Evolutionary conservation across 768 basidiomycete species (phyloP), one percentile per base, ranked within the genome.

Genomic region (Psilocybe sp.): DNA sequence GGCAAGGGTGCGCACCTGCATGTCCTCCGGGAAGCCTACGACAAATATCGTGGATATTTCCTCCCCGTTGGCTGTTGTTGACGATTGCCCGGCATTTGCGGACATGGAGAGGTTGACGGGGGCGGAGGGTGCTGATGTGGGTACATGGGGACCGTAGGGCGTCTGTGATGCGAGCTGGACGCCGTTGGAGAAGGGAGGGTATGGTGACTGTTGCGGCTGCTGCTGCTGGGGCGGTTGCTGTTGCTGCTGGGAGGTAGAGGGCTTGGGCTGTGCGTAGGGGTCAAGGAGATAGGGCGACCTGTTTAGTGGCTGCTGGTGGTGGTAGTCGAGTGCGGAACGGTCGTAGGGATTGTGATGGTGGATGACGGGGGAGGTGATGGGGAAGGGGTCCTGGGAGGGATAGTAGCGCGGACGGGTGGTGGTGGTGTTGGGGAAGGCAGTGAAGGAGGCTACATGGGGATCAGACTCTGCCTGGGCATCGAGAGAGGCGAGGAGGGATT

Each of bases 1-100:
- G 23, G 18, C 39, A 55, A 46, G 16, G 16, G 31, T 47, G 78
- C 87, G 56, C 60, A 92, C 94, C 81, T 89, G 87, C 91, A 98
- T 98, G 61, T 99, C 97, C 50, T 99, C 97, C 3, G 97, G 97
- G 66, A 99, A 99, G 0, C 97, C 97, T 20, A 98, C 96, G 3
- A 99, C 95, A 55, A 99, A 99, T 55, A 97, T 95, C 5, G 94
- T 97, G 10, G 89, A 94, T 41, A 97, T 97, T 61, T 96, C 93
- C 66, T 97, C 95, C 50, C 82, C 81, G 35, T 71, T 66, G 28
- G 63, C 52, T 31, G 62, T 64, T 2, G 62, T 51, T 23, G 56
- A 64, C 32, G 60, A 43, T 8, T 36, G 41, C 14, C 44, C 49
- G 37, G 61, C 58, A 42, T 66, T 68, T 37, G 52, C 51, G 7